Evolutionary conservation across 495 filamentous ascomycete genomes (phyloP), one percentile per base, ranked within the genome.

Genomic region (Clavariopsis aquatica): DNA sequence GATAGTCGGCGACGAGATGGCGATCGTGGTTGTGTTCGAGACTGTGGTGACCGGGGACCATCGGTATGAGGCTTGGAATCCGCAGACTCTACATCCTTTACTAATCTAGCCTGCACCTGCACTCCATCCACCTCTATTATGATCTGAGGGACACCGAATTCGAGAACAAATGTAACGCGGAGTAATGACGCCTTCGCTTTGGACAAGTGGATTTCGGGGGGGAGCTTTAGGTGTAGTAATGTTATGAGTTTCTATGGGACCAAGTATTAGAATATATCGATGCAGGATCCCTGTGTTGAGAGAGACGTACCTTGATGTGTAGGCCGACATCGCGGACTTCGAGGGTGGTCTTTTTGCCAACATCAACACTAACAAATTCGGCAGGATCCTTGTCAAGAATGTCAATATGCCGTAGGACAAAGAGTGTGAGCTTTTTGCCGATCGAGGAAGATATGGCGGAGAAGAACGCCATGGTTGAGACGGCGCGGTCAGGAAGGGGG

Each of bases 241-340:
- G 83, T 78, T 58, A 89, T 79, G 62, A 96, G 77, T 83, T 92
- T 93, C 89, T 93, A 74, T 66, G 60, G 41, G 54, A 62, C 19
- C 2, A 38, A 19, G 9, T 52, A 51, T 38, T 54, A 55, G 45
- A 17, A 52, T 46, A 27, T 6, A 49, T 3, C 10, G 31, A 45
- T 24, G 2, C 20, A 34, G 49, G 1, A 43, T 29, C 31, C 17
- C 20, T 24, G 31, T 13, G 36, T 20, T 24, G 26, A n/a, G 49
- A 4, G 15, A 34, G 24, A 20, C 83, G 71, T 80, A 88, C 91
- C 80, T 88, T 84, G 52, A 89, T 69, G 69, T 86, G 85, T 45
- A 97, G 74, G 1, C 86, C 89, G 55, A 97, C 83, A 81, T 96
- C 87, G 62, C 85, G 82, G 46, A 96, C 82, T 73, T 96, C 91